These are phyloP conservation scores for Talaromyces piceae DNA, from an alignment of 2,329 filamentous ascomycete genomes.

Conservation along the genomic window DNA sequence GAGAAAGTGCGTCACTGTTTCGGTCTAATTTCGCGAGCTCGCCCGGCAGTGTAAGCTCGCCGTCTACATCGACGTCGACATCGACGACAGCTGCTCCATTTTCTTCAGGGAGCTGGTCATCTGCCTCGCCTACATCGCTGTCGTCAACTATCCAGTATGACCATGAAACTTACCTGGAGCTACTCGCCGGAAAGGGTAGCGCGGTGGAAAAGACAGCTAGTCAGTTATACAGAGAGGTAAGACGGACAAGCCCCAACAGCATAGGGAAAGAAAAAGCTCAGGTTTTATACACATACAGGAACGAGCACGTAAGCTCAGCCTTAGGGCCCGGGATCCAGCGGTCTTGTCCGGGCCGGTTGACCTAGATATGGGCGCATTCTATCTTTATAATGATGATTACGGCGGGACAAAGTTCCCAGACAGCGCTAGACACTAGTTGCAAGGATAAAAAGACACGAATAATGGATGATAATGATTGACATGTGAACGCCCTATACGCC, in stretches of 20 bases:
- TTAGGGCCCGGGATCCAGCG: slow-evolving; percentile 21
- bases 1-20: neutral
- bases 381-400: neutral
- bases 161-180: slow-evolving; percentile 25
- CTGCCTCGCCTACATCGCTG: neutral
- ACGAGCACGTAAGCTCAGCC: slow-evolving; percentile 18
- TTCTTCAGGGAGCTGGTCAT: neutral
- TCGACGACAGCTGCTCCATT: neutral
- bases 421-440: neutral
- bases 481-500: neutral
- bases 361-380: slow-evolving; percentile 2
- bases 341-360: slow-evolving; percentile 13
- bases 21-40: neutral
- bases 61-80: neutral
- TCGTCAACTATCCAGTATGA: slow-evolving; percentile 21
- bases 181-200: slow-evolving; percentile 16
- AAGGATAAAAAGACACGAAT: neutral
- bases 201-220: slow-evolving; percentile 21
- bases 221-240: slow-evolving; percentile 24
- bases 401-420: neutral
- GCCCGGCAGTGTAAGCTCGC: neutral
- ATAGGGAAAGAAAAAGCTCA: neutral
- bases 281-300: slow-evolving; percentile 16
- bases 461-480: neutral
- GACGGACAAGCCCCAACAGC: neutral